Base-by-base conservation (phyloP, 2,329 filamentous ascomycete genomes). In the Xylariales sp. region DNA sequence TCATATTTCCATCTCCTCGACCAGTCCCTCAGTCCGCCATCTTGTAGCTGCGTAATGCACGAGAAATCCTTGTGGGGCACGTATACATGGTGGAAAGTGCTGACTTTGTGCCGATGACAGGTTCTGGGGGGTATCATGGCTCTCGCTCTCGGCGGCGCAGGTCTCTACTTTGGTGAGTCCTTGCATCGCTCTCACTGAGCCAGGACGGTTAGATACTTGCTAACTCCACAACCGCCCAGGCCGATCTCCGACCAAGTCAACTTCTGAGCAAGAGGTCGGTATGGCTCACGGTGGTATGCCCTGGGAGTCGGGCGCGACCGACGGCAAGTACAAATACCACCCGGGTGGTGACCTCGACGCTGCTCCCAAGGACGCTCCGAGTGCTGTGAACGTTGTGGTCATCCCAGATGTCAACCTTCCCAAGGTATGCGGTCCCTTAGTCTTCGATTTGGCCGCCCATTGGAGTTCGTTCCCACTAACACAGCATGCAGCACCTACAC, bases 361-460 rank as follows among this genome's bases (percentile, higher is more conserved):
- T 60, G 70, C 79, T 48, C 85, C 86, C 64, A 88, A 84, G 73
- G 88, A 96, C 59, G 93, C 93, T 47, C 93, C 93, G 52, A 95
- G 88, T 66, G 93, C 93, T 50, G 72, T 98, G 69, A 95, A 98
- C 77, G 86, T 86, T 51, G 90, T 96, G 56, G 84, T 98, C 62
- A 76, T 98, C 42, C 93, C 93, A 59, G 85, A 95, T 61, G 90
- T 98, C 61, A 93, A 84, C 60, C 75, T 97, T 55, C 90, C 93
- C 61, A 89, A 85, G 83, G 86, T 89, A 73, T 50, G n/a, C n/a
- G n/a, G n/a, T n/a, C n/a, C n/a, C 74, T 58, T n/a, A n/a, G n/a
- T n/a, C 27, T 22, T 9, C 14, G 3, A 22, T 14, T n/a, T n/a
- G n/a, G n/a, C n/a, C n/a, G n/a, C n/a, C n/a, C n/a, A n/a, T n/a